Conservation (phyloP, 2,329 filamentous ascomycete genomes). For the Lecanosticta acicola region DNA sequence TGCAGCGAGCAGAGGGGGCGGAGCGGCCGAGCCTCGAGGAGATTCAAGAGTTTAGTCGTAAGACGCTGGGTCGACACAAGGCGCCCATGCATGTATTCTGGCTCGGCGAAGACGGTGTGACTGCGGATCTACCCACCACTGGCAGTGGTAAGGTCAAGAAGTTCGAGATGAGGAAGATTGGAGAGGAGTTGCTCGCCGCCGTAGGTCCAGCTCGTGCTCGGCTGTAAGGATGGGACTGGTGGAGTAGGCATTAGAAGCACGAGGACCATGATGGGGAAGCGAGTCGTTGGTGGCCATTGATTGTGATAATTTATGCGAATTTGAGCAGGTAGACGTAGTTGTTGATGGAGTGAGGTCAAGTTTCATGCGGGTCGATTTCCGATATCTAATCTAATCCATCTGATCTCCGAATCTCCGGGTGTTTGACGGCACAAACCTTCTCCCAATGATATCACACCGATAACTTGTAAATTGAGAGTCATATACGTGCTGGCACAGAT, state of each 20-base stretch:
- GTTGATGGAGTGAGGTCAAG: too few species aligned
- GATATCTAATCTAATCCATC: too few species aligned
- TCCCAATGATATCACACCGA: too few species aligned
- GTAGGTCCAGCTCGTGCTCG: slow-evolving; percentile 4
- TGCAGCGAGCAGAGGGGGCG: slow-evolving; percentile 27
- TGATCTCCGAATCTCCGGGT: too few species aligned
- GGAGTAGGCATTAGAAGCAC: not conserved
- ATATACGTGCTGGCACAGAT: not conserved
- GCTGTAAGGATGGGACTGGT: slow-evolving; percentile 3
- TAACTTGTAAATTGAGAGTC: too few species aligned
- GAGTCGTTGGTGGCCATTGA: not conserved
- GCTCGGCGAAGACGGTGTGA: slow-evolving; percentile 51
- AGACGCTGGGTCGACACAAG: slow-evolving; percentile 28
- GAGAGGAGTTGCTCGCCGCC: slow-evolving; percentile 18
- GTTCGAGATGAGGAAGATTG: slow-evolving; percentile 30
- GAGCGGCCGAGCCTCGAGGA: slow-evolving; percentile 7
- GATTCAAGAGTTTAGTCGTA: slow-evolving; percentile 11
- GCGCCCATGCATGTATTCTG: slow-evolving; percentile 70
- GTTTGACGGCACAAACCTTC: too few species aligned
- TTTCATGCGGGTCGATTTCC: too few species aligned
- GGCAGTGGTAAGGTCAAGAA: slow-evolving; percentile 44
- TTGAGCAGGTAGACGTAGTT: too few species aligned
- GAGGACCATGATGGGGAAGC: not conserved
- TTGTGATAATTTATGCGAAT: too few species aligned
- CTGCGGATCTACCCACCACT: slow-evolving; percentile 36